Percentiles rank a stretch among this genome's conserved stretches.
Evolutionary conservation across 805 yeast species (phyloP).

Genomic region (Metschnikowia noctiluminum): DNA sequence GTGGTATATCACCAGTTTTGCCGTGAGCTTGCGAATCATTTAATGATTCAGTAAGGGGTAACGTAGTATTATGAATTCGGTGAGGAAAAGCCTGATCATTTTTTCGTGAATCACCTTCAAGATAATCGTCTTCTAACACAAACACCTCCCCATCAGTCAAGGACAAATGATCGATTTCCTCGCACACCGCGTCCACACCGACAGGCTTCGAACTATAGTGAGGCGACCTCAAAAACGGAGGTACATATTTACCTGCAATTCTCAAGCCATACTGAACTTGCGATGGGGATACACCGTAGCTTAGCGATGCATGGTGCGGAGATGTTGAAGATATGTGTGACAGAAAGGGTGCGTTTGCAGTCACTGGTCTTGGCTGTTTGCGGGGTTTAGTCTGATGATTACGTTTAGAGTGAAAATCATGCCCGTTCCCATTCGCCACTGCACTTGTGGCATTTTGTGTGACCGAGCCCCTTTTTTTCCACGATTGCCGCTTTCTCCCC

Average conservation of each 20-base stretch:
- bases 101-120: slow-evolving; percentile 1
- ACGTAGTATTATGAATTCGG: background rate
- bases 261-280: background rate
- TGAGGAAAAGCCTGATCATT: background rate
- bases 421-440: background rate
- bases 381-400: slow-evolving; percentile 5
- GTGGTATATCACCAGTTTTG: background rate
- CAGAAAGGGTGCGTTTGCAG: slow-evolving; percentile 1
- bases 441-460: slow-evolving; percentile 2
- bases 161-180: slow-evolving; percentile 33
- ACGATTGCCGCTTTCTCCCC: slow-evolving; percentile 23
- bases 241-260: slow-evolving; percentile 34
- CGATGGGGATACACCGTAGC: slow-evolving; percentile 3
- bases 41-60: background rate
- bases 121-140: slow-evolving; percentile 39
- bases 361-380: slow-evolving; percentile 8
- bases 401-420: background rate
- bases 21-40: background rate
- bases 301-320: background rate
- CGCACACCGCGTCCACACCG: slow-evolving; percentile 30
- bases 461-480: slow-evolving; percentile 23
- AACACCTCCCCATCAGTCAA: slow-evolving; percentile 39
- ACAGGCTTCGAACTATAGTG: slow-evolving; percentile 28
- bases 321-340: slow-evolving; percentile 1
- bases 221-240: slow-evolving; percentile 43